phyloP scores from a whole-genome alignment of 805 yeast species.

The Ogataea henricii region DNA sequence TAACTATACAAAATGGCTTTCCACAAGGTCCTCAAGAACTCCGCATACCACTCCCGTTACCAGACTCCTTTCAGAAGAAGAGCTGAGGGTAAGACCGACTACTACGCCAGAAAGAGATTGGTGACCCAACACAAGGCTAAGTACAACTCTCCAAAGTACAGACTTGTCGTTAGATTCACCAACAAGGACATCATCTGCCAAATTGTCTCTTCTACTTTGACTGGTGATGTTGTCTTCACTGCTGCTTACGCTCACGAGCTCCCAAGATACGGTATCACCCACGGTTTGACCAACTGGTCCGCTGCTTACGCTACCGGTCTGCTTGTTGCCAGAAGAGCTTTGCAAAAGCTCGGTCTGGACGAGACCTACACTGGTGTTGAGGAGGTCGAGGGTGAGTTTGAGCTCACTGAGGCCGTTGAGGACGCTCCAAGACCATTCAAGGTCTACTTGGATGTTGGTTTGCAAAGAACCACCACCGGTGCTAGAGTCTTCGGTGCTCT shows the following conservation, averaged over 20 bases:
- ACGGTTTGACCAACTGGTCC: constrained; percentile 99
- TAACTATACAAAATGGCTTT: constrained; percentile 62
- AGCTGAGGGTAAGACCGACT: constrained; percentile 99
- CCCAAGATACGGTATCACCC: constrained; percentile 95
- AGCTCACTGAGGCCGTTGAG: constrained; percentile 98
- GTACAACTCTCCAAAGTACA: constrained; percentile 99
- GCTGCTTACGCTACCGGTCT: constrained; percentile 99
- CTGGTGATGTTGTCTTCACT: constrained; percentile 93
- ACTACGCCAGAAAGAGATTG: constrained; percentile 99
- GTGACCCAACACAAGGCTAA: constrained; percentile 99
- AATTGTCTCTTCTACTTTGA: constrained; percentile 93
- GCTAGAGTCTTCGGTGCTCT: constrained; percentile 99
- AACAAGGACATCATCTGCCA: constrained; percentile 99
- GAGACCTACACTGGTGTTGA: constrained; percentile 98
- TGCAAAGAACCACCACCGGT: constrained; percentile 99
- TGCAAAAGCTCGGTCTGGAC: constrained; percentile 96
- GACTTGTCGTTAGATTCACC: constrained; percentile 99
- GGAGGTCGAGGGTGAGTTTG: constrained; percentile 99
- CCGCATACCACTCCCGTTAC: constrained; percentile 98
- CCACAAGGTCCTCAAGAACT: constrained; percentile 69
- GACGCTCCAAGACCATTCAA: constrained; percentile 99
- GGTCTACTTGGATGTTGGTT: constrained; percentile 98
- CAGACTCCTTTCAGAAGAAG: constrained; percentile 99
- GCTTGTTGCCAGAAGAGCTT: constrained; percentile 97
- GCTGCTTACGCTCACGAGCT: constrained; percentile 99